phyloP scores from a whole-genome alignment of 306 rosid genomes.

The Prunus persica region Prunus_persica_NCBIv2 NC_034015.1:3423501-3424000 shows the following conservation, averaged over 20 bases:
- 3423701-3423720: conserved; percentile 23
- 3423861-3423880: conserved; percentile 70
- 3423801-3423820: conserved; percentile 64
- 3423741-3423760: conserved; percentile 69
- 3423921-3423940: neutral
- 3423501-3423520: neutral
- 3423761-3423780: conserved; percentile 71
- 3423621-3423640: neutral
- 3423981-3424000: neutral
- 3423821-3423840: conserved; percentile 71
- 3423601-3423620: neutral
- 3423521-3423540: neutral
- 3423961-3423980: neutral
- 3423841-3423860: conserved; percentile 66
- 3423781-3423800: conserved; percentile 70
- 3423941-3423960: neutral
- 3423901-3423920: conserved; percentile 13
- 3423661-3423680: neutral
- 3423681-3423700: neutral
- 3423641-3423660: neutral
- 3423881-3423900: conserved; percentile 44
- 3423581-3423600: neutral
- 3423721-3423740: conserved; percentile 38
- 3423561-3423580: neutral
- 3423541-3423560: neutral